Base-by-base conservation (phyloP, 1,284 basidiomycete species). In the Pseudozyma sp. region DNA sequence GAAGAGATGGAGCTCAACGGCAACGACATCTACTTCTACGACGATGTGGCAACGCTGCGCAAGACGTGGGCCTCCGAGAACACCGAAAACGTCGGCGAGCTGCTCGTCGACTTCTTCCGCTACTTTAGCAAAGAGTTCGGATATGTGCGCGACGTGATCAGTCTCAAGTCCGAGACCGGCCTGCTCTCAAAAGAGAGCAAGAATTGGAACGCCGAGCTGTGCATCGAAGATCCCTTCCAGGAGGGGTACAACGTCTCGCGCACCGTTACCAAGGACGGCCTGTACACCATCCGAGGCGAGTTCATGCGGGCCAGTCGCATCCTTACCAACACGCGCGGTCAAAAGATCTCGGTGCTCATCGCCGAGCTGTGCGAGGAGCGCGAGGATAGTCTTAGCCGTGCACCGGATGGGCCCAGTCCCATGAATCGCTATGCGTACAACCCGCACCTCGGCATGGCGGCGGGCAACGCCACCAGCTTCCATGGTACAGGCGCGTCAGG, bases 81-180 rank as follows among this genome's bases (percentile, higher is more conserved):
- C 85, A 90, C 89, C 58, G 94, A 99, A 79, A 92, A 89, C 75
- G 92, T 98, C 55, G 96, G 94, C 71, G 95, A 98, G 85, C 87
- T 99, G 90, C 87, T 99, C 84, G 93, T 97, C 83, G 96, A 98
- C 85, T 98, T 99, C 85, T 99, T 97, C 89, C 91, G 92, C 76
- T 98, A 94, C 86, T 98, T 93, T 85, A 91, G 94, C 51, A 91
- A 94, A 76, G 94, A 96, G 82, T 98, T 97, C 86, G 87, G 89
- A 65, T 99, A 97, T 86, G 92, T 93, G 83, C 92, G 90, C 68
- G 92, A 93, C 63, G 94, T 97, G 52, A 91, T 93, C 68, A 96
- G 94, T 48, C 93, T 98, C 80, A 88, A 94, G 79, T 92, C 92
- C 37, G 85, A 85, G 67, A 74, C 69, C 48, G 96, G 96, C 7